These are phyloP conservation scores for Ilyonectria robusta DNA, from an alignment of 2,329 filamentous ascomycete species.

Conservation along the genomic window DNA sequence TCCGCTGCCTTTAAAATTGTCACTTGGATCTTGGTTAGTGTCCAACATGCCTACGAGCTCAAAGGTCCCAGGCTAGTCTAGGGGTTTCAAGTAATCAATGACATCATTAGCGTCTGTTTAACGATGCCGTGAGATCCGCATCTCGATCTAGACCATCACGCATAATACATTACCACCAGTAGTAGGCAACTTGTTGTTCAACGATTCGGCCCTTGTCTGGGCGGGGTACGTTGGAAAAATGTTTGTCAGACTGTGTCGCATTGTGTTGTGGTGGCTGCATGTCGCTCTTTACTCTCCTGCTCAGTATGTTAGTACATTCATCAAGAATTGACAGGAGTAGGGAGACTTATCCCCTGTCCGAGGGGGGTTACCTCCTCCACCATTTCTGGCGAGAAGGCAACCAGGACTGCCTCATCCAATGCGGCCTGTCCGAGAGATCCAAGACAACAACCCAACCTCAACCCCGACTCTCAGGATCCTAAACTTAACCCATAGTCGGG, in stretches of 20 bases:
- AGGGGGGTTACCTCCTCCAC: slow-evolving; percentile 63
- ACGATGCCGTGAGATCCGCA: slow-evolving; percentile 28
- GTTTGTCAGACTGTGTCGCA: not conserved
- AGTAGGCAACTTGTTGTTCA: slow-evolving; percentile 1
- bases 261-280: not conserved
- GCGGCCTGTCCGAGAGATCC: slow-evolving; percentile 45
- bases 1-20: too few species aligned
- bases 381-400: slow-evolving; percentile 66
- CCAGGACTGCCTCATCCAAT: slow-evolving; percentile 60
- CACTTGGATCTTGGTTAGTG: not conserved
- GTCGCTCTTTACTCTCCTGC: slow-evolving; percentile 33
- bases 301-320: slow-evolving; percentile 46
- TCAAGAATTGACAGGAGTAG: slow-evolving; percentile 28
- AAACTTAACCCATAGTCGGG: slow-evolving; percentile 21
- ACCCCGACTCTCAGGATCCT: slow-evolving; percentile 33
- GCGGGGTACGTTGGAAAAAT: slow-evolving; percentile 10
- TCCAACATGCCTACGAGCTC: not conserved
- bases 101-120: slow-evolving; percentile 14
- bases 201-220: slow-evolving; percentile 3
- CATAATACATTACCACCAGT: slow-evolving; percentile 1
- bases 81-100: slow-evolving; percentile 16
- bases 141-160: slow-evolving; percentile 3
- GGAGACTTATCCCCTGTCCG: slow-evolving; percentile 65
- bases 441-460: slow-evolving; percentile 35
- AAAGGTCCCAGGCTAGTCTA: not conserved